Evolutionary conservation across 768 basidiomycete genomes (phyloP).

Genomic region (Mycena crocata): DNA sequence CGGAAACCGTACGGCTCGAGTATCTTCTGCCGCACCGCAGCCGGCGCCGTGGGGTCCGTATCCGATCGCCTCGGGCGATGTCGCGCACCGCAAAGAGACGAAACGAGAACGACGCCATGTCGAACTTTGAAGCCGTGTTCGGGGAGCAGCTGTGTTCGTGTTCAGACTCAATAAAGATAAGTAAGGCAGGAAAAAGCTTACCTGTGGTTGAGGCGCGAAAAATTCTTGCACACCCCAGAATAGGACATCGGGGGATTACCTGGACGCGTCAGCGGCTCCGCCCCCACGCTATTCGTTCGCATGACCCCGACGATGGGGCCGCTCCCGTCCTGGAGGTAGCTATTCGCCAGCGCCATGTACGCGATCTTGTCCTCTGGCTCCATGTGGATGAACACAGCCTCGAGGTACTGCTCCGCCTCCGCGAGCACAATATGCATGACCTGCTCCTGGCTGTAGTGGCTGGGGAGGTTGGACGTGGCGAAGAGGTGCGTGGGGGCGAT

Average conservation of each 20-base stretch:
- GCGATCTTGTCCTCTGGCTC: slow-evolving; percentile 37
- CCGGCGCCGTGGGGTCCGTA: slow-evolving; percentile 3
- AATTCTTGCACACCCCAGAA: slow-evolving; percentile 40
- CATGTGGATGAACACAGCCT: slow-evolving; percentile 33
- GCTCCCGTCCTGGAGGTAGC: slow-evolving; percentile 46
- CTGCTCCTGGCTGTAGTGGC: neutral
- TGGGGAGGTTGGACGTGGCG: neutral
- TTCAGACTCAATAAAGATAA: neutral
- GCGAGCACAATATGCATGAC: neutral
- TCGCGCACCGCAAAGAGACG: slow-evolving; percentile 34
- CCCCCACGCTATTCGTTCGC: slow-evolving; percentile 47
- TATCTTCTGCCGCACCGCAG: slow-evolving; percentile 38
- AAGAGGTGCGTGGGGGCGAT: slow-evolving; percentile 31
- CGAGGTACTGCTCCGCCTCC: slow-evolving; percentile 33
- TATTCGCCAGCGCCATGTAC: slow-evolving; percentile 47
- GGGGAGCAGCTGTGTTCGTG: slow-evolving; percentile 37
- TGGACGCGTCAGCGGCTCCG: slow-evolving; percentile 31
- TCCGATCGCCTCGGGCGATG: slow-evolving; percentile 9
- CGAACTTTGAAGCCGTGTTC: slow-evolving; percentile 37
- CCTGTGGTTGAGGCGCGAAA: slow-evolving; percentile 54
- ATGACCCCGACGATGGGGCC: slow-evolving; percentile 48
- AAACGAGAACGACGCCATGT: slow-evolving; percentile 34
- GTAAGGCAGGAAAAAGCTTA: slow-evolving; percentile 16
- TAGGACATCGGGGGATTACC: slow-evolving; percentile 33
- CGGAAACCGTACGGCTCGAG: slow-evolving; percentile 44